Conservation (phyloP, 371 early-diverging fungal genomes). For the Mucor circinelloides region DNA sequence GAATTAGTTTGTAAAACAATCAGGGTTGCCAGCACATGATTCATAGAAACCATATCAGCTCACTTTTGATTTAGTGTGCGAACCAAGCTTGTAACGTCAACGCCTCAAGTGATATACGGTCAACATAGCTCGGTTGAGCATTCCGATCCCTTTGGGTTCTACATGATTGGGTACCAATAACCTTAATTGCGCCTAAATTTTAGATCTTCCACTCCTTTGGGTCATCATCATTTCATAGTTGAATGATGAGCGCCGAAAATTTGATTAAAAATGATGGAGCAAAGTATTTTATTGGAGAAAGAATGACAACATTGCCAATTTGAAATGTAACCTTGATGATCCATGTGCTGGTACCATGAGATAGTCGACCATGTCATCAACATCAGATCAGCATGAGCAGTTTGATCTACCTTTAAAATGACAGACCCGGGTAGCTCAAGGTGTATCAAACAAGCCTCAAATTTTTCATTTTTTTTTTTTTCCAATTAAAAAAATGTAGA, state of each 20-base stretch:
- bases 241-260: too few relatives aligned
- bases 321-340: too few relatives aligned
- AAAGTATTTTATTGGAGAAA: too few relatives aligned
- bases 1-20: background rate
- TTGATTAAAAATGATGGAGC: too few relatives aligned
- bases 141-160: background rate
- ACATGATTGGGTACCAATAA: background rate
- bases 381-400: background rate
- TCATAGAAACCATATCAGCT: background rate
- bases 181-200: background rate
- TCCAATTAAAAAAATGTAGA: conserved; percentile 11
- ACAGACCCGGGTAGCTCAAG: background rate
- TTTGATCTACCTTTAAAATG: background rate
- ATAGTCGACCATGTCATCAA: too few relatives aligned
- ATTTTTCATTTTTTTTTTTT: conserved; percentile 10
- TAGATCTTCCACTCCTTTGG: background rate
- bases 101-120: background rate
- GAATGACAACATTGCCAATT: too few relatives aligned
- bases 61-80: background rate
- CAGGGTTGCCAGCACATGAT: background rate
- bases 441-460: background rate
- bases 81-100: background rate
- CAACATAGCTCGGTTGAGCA: background rate
- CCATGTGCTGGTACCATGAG: too few relatives aligned
- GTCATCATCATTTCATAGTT: background rate